A percentile compares a stretch with the other conserved stretches of the same genome.
These are phyloP conservation scores for Noccaea bulbosa DNA, from an alignment of 345 rosid genomes.

Conservation along the genomic window DNA sequence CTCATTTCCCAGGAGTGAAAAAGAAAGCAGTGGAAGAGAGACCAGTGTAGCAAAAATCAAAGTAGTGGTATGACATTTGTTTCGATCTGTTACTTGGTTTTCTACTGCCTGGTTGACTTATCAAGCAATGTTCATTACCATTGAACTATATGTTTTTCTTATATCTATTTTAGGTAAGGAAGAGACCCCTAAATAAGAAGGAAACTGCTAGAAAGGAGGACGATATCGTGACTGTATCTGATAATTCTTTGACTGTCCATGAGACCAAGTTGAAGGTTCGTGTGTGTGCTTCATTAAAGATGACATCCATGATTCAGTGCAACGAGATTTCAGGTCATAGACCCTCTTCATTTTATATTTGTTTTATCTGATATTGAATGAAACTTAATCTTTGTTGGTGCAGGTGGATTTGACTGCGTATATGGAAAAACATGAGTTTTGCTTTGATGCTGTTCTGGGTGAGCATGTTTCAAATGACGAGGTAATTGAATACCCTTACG, in stretches of 20 bases:
- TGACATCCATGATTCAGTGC: slow-evolving; percentile 40
- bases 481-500: slow-evolving; percentile 50
- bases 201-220: slow-evolving; percentile 90
- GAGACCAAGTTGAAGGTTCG: slow-evolving; percentile 96
- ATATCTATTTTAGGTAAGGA: slow-evolving; percentile 67
- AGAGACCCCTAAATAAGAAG: slow-evolving; percentile 94
- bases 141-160: background rate
- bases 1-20: slow-evolving; percentile 56
- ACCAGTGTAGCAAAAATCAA: slow-evolving; percentile 87
- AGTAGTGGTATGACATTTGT: slow-evolving; percentile 83
- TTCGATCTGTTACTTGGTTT: background rate
- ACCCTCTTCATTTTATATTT: slow-evolving; percentile 28
- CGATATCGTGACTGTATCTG: slow-evolving; percentile 77
- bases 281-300: slow-evolving; percentile 29
- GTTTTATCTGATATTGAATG: slow-evolving; percentile 30
- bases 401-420: slow-evolving; percentile 99
- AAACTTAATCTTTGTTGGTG: slow-evolving; percentile 45
- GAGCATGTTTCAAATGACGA: slow-evolving; percentile 84
- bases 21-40: slow-evolving; percentile 72
- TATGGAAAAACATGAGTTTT: slow-evolving; percentile 96
- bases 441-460: slow-evolving; percentile 97
- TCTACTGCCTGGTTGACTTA: slow-evolving; percentile 2
- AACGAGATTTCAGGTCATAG: slow-evolving; percentile 29
- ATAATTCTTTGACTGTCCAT: slow-evolving; percentile 77
- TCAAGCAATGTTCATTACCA: background rate